Percentiles rank a stretch among this genome's conserved stretches.
Evolutionary conservation across 345 rosid genomes (phyloP).

Genomic region (Camelina sativa): DNA sequence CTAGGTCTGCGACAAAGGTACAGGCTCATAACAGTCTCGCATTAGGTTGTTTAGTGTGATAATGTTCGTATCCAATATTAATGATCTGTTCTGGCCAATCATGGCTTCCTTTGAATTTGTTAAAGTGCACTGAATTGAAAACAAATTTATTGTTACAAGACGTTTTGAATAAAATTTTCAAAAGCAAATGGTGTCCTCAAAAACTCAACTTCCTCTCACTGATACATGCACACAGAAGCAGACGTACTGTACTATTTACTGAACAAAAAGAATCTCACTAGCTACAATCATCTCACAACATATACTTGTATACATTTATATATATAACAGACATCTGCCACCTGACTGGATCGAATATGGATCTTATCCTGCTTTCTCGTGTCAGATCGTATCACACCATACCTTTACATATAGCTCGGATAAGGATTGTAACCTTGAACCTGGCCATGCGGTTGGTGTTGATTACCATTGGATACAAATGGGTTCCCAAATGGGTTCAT

Average conservation of each 20-base stretch:
- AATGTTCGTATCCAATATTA: neutral
- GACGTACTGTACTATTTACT: slow-evolving; percentile 20
- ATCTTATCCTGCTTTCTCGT: slow-evolving; percentile 10
- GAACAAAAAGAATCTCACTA: slow-evolving; percentile 38
- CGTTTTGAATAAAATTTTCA: neutral
- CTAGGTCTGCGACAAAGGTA: too few species aligned
- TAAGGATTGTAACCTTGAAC: slow-evolving; percentile 46
- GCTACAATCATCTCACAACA: slow-evolving; percentile 40
- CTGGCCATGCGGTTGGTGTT: slow-evolving; percentile 33
- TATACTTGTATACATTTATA: slow-evolving; percentile 39
- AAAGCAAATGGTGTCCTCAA: slow-evolving; percentile 30
- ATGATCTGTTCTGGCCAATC: neutral
- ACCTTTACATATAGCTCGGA: slow-evolving; percentile 31
- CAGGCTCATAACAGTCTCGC: too few species aligned
- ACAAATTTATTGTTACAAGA: neutral
- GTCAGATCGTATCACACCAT: slow-evolving; percentile 4
- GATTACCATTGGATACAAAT: slow-evolving; percentile 40
- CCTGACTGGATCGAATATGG: slow-evolving; percentile 9
- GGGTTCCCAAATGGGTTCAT: slow-evolving; percentile 38
- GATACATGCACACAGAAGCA: slow-evolving; percentile 26
- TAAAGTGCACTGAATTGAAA: neutral
- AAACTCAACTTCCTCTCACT: slow-evolving; percentile 15
- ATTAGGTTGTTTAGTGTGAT: neutral
- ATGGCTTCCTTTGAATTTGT: neutral
- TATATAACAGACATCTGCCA: slow-evolving; percentile 30